Evolutionary conservation across 805 yeast genomes (phyloP).

Genomic region (Ogataea ganodermae): DNA sequence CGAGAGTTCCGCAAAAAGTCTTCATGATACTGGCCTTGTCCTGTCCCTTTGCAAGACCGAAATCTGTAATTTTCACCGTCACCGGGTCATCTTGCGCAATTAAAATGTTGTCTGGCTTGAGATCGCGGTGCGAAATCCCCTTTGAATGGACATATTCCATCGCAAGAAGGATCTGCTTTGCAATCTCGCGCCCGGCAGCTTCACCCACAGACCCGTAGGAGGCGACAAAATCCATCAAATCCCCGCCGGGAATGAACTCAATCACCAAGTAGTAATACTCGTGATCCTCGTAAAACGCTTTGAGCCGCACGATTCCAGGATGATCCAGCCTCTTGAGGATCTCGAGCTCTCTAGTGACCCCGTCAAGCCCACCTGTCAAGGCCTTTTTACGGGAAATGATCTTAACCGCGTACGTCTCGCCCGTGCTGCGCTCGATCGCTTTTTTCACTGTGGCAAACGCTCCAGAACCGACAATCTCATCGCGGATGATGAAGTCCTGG

Average conservation of each 20-base stretch:
- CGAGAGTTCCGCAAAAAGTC: constrained; percentile 96
- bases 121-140: constrained; percentile 94
- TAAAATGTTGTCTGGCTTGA: constrained; percentile 93
- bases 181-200: constrained; percentile 82
- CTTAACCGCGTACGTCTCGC: constrained; percentile 86
- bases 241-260: constrained; percentile 97
- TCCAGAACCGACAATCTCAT: constrained; percentile 94
- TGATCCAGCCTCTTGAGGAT: constrained; percentile 78
- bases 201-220: constrained; percentile 92
- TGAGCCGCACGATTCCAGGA: constrained; percentile 79
- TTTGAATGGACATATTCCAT: constrained; percentile 82
- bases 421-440: constrained; percentile 83
- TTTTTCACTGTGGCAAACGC: constrained; percentile 96
- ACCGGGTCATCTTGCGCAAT: constrained; percentile 92
- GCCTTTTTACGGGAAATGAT: constrained; percentile 83
- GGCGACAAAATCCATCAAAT: constrained; percentile 94
- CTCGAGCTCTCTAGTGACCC: constrained; percentile 83
- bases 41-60: constrained; percentile 91
- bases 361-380: constrained; percentile 70
- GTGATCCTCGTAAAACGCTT: constrained; percentile 82
- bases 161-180: constrained; percentile 81
- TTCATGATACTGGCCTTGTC: constrained; percentile 85
- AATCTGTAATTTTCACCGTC: constrained; percentile 89
- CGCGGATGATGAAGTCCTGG: constrained; percentile 67
- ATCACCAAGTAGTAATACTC: constrained; percentile 84